Evolutionary conservation across 2,329 filamentous ascomycete species (phyloP).

Genomic region (Venturia effusa): DNA sequence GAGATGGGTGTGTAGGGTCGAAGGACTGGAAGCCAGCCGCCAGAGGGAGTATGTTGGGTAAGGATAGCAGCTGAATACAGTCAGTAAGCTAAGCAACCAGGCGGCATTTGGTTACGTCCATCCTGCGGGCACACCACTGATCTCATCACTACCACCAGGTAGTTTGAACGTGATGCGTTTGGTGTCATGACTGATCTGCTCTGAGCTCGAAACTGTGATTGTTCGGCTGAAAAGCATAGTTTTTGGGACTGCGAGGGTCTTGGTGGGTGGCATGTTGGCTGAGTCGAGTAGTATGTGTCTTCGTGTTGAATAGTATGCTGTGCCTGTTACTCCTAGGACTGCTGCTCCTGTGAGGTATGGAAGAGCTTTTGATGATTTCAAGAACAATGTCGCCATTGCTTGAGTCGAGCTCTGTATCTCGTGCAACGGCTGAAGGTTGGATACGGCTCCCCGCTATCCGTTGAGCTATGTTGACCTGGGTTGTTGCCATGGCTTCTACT

Average conservation of each 20-base stretch:
- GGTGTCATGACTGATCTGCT: slow-evolving; percentile 12
- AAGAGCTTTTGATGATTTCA: not conserved
- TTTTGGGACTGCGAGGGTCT: not conserved
- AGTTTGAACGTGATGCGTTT: slow-evolving; percentile 13
- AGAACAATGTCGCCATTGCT: not conserved
- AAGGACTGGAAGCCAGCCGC: slow-evolving; percentile 46
- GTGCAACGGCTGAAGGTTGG: not conserved
- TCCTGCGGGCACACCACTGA: slow-evolving; percentile 25
- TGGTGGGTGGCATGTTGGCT: not conserved
- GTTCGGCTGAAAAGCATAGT: not conserved
- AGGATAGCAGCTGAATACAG: slow-evolving; percentile 41
- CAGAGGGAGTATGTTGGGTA: slow-evolving; percentile 48
- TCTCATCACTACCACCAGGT: slow-evolving; percentile 4
- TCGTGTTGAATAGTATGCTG: not conserved
- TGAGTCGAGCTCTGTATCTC: not conserved
- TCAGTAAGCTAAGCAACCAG: slow-evolving; percentile 9
- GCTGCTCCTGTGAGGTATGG: slow-evolving; percentile 1
- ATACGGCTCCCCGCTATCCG: not conserved
- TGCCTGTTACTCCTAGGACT: not conserved
- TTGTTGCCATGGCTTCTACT: not conserved
- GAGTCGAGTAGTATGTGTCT: not conserved
- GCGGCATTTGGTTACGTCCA: slow-evolving; percentile 28
- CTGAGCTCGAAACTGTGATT: slow-evolving; percentile 9
- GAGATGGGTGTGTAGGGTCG: slow-evolving; percentile 58
- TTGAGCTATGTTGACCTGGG: not conserved